Evolutionary conservation across 202 grass and related monocot genomes (phyloP).

Genomic region (Digitaria exilis): DNA sequence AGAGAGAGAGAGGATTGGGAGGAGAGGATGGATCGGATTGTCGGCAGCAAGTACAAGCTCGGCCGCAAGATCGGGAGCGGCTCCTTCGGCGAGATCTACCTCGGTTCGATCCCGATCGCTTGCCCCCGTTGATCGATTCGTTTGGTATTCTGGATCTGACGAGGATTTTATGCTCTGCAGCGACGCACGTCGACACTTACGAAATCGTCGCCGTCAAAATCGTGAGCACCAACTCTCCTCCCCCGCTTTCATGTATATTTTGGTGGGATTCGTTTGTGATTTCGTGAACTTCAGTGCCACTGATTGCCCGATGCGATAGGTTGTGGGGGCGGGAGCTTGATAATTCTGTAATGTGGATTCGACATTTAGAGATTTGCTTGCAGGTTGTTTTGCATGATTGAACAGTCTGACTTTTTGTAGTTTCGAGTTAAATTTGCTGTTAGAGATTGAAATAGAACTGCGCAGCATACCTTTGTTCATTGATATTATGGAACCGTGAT

Average conservation of each 20-base stretch:
- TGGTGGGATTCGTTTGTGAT: slow-evolving; percentile 13
- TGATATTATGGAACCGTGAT: background rate
- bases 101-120: slow-evolving; percentile 51
- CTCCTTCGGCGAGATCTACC: slow-evolving; percentile 90
- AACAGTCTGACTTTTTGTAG: background rate
- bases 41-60: slow-evolving; percentile 85
- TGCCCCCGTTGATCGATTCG: background rate
- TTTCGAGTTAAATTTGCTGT: background rate
- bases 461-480: background rate
- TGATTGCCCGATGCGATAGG: background rate
- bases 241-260: background rate
- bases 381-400: background rate
- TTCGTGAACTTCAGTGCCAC: background rate
- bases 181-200: slow-evolving; percentile 72
- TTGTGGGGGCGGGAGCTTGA: background rate
- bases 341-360: background rate
- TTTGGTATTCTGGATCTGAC: slow-evolving; percentile 30
- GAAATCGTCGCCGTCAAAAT: slow-evolving; percentile 87
- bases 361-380: background rate
- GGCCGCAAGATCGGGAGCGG: slow-evolving; percentile 90
- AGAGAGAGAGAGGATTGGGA: background rate
- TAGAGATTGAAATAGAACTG: background rate
- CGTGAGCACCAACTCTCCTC: slow-evolving; percentile 41
- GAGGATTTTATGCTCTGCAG: slow-evolving; percentile 38
- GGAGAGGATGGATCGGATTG: slow-evolving; percentile 68